phyloP scores from a whole-genome alignment of 768 basidiomycete genomes.

The Sporobolomyces roseus region DNA sequence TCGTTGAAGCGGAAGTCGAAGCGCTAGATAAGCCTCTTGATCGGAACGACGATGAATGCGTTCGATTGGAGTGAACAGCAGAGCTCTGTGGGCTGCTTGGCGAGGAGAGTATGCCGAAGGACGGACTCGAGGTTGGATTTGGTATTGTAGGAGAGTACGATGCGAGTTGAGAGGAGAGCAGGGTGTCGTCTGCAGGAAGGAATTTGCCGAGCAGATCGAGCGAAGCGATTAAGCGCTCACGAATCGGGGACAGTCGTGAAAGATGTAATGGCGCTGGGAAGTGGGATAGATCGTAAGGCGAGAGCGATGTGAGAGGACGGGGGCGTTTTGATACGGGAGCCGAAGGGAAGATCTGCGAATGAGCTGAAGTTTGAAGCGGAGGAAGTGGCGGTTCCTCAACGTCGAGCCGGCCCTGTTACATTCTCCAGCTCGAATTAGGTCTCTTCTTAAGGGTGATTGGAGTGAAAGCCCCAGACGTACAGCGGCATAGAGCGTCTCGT shows the following conservation, averaged over 20 bases:
- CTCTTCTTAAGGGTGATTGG: neutral
- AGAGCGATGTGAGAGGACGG: neutral
- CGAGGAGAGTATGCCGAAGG: neutral
- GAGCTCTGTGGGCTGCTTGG: neutral
- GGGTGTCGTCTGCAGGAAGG: neutral
- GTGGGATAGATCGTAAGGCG: constrained; percentile 24
- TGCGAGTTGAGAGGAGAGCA: neutral
- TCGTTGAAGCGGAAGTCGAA: constrained; percentile 16
- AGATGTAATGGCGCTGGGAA: constrained; percentile 25
- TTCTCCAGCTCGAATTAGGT: neutral
- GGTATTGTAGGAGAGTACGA: neutral
- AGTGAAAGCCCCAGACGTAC: constrained; percentile 5
- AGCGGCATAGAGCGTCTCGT: constrained; percentile 1
- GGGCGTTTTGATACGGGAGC: neutral
- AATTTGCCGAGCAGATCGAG: constrained; percentile 30
- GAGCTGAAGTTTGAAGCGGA: neutral
- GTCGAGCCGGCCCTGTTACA: constrained; percentile 20
- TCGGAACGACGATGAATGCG: too few relatives aligned
- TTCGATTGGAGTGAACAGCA: neutral
- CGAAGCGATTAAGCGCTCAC: constrained; percentile 17
- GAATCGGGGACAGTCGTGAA: constrained; percentile 9
- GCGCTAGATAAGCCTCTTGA: constrained; percentile 8
- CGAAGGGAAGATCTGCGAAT: neutral
- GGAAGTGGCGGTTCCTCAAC: constrained; percentile 1
- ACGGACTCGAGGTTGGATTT: neutral